A percentile compares a stretch with the other conserved stretches of the same genome.
Conservation (phyloP, 345 rosid species). For the Gynandropsis gynandra region DNA sequence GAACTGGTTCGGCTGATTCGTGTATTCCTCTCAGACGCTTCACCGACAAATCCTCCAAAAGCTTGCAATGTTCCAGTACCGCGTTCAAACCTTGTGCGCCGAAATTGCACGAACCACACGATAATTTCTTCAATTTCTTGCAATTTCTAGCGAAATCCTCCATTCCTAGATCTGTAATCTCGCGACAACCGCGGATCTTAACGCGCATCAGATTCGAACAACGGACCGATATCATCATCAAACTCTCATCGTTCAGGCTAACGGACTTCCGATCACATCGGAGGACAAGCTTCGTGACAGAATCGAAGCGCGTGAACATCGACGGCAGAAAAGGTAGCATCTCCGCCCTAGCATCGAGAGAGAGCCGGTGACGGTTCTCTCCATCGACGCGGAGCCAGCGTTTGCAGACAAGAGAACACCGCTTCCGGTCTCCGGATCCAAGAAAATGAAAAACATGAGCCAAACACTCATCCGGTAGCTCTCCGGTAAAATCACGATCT, state of each 20-base stretch:
- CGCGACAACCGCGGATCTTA: constrained; percentile 94
- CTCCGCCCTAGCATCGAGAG: constrained; percentile 56
- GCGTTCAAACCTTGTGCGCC: constrained; percentile 72
- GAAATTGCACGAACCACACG: constrained; percentile 71
- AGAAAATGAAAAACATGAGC: constrained; percentile 73
- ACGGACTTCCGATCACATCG: constrained; percentile 59
- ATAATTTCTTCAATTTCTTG: constrained; percentile 50
- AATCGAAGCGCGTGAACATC: constrained; percentile 59
- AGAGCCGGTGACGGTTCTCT: constrained; percentile 55
- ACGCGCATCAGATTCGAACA: constrained; percentile 63
- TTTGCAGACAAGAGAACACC: constrained; percentile 63
- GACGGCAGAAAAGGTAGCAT: constrained; percentile 34
- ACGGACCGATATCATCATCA: constrained; percentile 45
- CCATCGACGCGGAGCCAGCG: constrained; percentile 85
- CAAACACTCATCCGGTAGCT: constrained; percentile 79
- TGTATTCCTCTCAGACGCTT: constrained; percentile 69
- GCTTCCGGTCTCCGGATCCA: constrained; percentile 53
- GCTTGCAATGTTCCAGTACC: constrained; percentile 49
- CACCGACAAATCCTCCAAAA: constrained; percentile 69
- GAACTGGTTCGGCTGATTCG: constrained; percentile 44
- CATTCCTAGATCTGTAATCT: constrained; percentile 71
- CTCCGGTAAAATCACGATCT: constrained; percentile 39
- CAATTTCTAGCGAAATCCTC: constrained; percentile 49
- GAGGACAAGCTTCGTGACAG: constrained; percentile 65
- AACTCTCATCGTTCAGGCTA: constrained; percentile 60